Base-by-base conservation (phyloP, 192 early-diverging fungal genomes). In the Thamnidium elegans region DNA sequence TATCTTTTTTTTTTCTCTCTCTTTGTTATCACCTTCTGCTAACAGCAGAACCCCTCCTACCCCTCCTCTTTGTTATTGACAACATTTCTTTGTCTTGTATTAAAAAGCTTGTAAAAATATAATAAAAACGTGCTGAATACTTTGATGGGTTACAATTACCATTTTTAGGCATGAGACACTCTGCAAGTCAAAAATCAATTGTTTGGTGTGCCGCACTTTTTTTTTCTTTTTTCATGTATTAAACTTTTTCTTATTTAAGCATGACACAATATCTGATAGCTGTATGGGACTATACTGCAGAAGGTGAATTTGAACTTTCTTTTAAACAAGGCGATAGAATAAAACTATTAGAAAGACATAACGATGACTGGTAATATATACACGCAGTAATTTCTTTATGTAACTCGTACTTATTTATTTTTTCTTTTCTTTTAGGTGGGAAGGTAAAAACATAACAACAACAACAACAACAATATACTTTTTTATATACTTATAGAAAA, bases 261-360 rank as follows among this genome's bases (percentile, higher is more conserved):
- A 43, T 50, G 39, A 4, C 32, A 43, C 30, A 53, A 74, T 74
- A 69, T 45, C 59, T 69, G 15, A 63, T 74, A 44, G 72, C 72
- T 34, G 63, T 62, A 32, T 74, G 72, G 72, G 72, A 74, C 46
- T 74, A 74, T 60, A 20, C 56, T 34, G 67, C 72, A 51, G 64
- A 66, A 50, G 72, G 67, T 15, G 72, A 74, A 20, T 74, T 63
- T 34, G 72, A 74, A 43, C 63, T 74, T 19, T 69, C 72, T 11
- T 74, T 74, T 39, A 61, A 69, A 36, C 67, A 74, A 44, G 72
- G 72, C 2, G 72, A 74, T 32, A 69, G 50, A 34, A 74, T 74
- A 21, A 68, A 64, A 61, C 52, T 74, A 42, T 47, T 74, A 39
- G 72, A 74, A 20, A 69, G 61, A 51, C 72, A 74, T 48, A 74